Percentiles rank a stretch among this genome's conserved stretches.
phyloP scores from a whole-genome alignment of 225 moss, liverwort and hornwort species.

The Pleurozium schreberi region DNA sequence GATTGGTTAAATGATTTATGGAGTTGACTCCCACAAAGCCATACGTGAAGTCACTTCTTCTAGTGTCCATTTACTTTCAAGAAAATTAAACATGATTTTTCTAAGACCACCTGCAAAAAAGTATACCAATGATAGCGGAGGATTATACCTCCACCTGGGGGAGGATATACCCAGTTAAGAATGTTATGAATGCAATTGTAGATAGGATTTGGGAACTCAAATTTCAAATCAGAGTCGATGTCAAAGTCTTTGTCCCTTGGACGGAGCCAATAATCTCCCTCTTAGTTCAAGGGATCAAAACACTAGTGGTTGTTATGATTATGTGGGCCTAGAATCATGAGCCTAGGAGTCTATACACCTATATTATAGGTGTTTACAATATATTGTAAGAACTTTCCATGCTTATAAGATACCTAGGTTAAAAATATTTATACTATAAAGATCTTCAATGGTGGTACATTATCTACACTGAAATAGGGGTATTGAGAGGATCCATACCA shows the following conservation, averaged over 20 bases:
- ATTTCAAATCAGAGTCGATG: too few relatives aligned
- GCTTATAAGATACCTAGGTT: accelerated
- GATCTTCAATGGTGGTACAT: not conserved
- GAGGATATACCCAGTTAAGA: too few relatives aligned
- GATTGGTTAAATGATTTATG: not conserved
- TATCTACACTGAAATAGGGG: too few relatives aligned
- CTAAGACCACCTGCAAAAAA: not conserved
- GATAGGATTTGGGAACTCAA: too few relatives aligned
- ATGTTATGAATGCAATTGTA: too few relatives aligned
- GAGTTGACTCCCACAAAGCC: not conserved
- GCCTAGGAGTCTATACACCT: accelerated
- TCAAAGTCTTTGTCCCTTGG: too few relatives aligned
- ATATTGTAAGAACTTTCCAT: not conserved
- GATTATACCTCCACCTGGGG: not conserved
- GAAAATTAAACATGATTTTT: not conserved
- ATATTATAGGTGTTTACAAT: not conserved
- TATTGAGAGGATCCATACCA: too few relatives aligned
- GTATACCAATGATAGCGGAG: too few relatives aligned
- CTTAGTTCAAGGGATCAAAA: not conserved
- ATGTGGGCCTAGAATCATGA: not conserved
- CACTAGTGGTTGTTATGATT: accelerated
- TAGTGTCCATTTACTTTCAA: not conserved
- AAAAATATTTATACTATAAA: not conserved
- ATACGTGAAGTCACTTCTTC: not conserved
- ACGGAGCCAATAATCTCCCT: too few relatives aligned